Evolutionary conservation across 192 early-diverging fungal species (phyloP).

Genomic region (Radiomyces spectabilis): DNA sequence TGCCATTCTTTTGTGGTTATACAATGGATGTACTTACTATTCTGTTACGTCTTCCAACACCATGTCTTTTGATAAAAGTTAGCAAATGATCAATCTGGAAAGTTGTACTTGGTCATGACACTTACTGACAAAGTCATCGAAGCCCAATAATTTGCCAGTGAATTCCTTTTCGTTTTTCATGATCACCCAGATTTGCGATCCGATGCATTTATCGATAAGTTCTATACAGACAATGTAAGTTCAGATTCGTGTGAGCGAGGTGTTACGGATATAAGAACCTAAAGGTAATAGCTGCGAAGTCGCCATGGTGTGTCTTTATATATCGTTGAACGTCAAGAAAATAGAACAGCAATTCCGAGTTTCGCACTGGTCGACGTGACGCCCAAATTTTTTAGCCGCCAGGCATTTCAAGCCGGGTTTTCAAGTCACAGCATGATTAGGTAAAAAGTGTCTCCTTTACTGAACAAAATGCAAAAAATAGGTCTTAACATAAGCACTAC

Average conservation of each 20-base stretch:
- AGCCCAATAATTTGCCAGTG: constrained; percentile 89
- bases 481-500: too few relatives aligned
- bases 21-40: constrained; percentile 49
- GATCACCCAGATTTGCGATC: constrained; percentile 93
- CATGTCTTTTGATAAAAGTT: constrained; percentile 61
- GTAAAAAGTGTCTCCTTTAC: too few relatives aligned
- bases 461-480: too few relatives aligned
- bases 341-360: too few relatives aligned
- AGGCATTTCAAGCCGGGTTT: too few relatives aligned
- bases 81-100: background rate
- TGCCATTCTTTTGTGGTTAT: background rate
- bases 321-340: background rate
- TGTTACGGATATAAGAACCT: background rate
- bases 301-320: background rate
- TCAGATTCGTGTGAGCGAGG: background rate
- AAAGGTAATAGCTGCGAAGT: constrained; percentile 26
- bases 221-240: constrained; percentile 43
- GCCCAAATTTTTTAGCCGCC: too few relatives aligned
- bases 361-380: too few relatives aligned
- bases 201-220: constrained; percentile 97
- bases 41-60: constrained; percentile 96
- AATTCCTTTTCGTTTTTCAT: constrained; percentile 99
- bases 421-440: too few relatives aligned
- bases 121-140: constrained; percentile 95
- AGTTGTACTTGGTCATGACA: too few relatives aligned